Percentiles rank a stretch among this genome's conserved stretches.
phyloP scores from a whole-genome alignment of 768 basidiomycete species.

The Mycena crocata region DNA sequence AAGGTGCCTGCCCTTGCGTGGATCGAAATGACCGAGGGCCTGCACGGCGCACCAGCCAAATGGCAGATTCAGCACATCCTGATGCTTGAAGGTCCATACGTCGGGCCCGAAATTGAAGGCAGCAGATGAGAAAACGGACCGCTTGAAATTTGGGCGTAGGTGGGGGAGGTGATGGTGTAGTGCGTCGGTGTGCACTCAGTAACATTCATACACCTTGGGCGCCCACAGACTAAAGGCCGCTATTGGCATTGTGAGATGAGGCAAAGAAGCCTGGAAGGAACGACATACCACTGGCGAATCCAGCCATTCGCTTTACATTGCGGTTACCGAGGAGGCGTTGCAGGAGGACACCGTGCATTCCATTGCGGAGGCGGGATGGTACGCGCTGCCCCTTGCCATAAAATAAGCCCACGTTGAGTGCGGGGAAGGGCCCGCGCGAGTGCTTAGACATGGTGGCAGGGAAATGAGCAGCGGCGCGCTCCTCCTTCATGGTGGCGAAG shows the following conservation, averaged over 20 bases:
- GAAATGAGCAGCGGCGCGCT: background rate
- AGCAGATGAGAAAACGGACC: background rate
- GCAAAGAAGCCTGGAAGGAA: background rate
- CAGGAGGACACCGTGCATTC: background rate
- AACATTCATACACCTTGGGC: background rate
- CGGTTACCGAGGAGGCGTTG: background rate
- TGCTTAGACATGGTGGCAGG: background rate
- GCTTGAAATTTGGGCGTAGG: background rate
- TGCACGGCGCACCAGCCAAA: background rate
- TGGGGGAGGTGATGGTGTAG: background rate
- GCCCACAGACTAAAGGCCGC: slow-evolving; percentile 8
- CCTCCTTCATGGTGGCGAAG: background rate
- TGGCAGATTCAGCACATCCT: background rate
- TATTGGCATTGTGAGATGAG: background rate
- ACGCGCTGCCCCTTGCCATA: background rate
- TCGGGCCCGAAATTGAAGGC: slow-evolving; percentile 2
- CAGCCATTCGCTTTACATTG: background rate
- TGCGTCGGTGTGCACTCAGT: background rate
- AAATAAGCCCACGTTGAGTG: background rate
- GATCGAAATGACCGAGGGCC: background rate
- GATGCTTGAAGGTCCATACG: background rate
- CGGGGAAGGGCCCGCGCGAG: slow-evolving; percentile 6
- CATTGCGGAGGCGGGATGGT: background rate
- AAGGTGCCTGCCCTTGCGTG: background rate
- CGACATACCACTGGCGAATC: slow-evolving; percentile 2